These are phyloP conservation scores for Penicillium diatomitis DNA, from an alignment of 495 filamentous ascomycete species.

Conservation along the genomic window DNA sequence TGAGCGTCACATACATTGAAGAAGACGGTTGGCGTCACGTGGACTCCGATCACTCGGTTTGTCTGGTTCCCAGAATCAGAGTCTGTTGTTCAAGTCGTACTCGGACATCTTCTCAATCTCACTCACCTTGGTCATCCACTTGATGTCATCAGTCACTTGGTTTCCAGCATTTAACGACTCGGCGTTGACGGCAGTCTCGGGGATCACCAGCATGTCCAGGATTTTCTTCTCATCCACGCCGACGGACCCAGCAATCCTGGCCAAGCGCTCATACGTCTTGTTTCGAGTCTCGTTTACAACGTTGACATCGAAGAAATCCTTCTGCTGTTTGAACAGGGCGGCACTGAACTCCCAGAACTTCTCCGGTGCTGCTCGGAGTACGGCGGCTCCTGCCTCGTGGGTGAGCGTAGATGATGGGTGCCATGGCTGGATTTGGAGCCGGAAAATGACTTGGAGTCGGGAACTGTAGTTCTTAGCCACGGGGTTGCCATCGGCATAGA, in stretches of 20 bases:
- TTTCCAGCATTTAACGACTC: constrained; percentile 70
- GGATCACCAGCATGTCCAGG: constrained; percentile 53
- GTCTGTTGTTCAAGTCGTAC: not conserved
- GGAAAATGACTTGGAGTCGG: constrained; percentile 65
- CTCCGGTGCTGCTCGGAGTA: constrained; percentile 53
- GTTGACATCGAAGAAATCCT: constrained; percentile 69
- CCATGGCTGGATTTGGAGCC: constrained; percentile 93
- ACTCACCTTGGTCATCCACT: constrained; percentile 66
- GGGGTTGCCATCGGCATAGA: constrained; percentile 52
- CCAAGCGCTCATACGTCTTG: constrained; percentile 69
- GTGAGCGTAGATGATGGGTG: constrained; percentile 80
- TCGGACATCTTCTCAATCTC: not conserved
- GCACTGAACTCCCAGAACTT: constrained; percentile 73
- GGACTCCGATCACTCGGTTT: constrained; percentile 65
- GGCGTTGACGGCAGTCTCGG: constrained; percentile 50
- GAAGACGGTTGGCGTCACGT: constrained; percentile 82
- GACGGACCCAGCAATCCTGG: constrained; percentile 54
- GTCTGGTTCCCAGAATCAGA: constrained; percentile 27
- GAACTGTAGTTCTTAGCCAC: constrained; percentile 47
- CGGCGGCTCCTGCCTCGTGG: constrained; percentile 80
- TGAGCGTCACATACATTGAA: constrained; percentile 50
- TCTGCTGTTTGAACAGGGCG: constrained; percentile 61
- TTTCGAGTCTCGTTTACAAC: constrained; percentile 78
- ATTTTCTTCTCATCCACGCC: constrained; percentile 60
- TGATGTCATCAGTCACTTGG: constrained; percentile 69